These are phyloP conservation scores for Fennellomyces sp. DNA, from an alignment of 371 early-diverging fungal species.

Conservation along the genomic window DNA sequence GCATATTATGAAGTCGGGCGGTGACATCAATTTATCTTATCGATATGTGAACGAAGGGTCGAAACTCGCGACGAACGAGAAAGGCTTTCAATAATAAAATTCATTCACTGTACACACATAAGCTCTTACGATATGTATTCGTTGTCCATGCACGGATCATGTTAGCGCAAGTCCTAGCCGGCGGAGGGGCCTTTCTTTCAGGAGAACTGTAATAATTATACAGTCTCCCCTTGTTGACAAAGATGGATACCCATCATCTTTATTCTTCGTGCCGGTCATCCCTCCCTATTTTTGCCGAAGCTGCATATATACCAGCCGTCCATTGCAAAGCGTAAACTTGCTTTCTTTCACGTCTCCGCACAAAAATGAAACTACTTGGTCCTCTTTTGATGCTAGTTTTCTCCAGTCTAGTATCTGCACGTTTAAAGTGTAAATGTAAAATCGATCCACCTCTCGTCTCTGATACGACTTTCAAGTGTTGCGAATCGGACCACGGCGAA, in stretches of 20 bases:
- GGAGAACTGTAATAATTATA: too few relatives aligned
- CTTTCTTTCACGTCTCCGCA: too few relatives aligned
- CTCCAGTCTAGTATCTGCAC: not conserved
- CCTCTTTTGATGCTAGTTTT: not conserved
- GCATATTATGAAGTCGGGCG: slow-evolving; percentile 82
- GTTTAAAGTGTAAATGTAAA: not conserved
- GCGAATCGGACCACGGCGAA: not conserved
- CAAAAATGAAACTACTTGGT: not conserved
- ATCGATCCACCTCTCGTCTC: not conserved
- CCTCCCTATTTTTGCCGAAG: not conserved
- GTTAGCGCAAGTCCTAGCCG: too few relatives aligned
- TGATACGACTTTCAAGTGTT: not conserved
- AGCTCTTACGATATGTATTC: too few relatives aligned
- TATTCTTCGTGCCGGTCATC: not conserved
- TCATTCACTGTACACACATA: too few relatives aligned
- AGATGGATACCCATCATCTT: not conserved
- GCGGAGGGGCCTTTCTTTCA: too few relatives aligned
- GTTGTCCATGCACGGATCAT: too few relatives aligned
- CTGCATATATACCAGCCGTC: not conserved
- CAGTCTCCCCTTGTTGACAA: too few relatives aligned
- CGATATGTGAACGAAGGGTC: slow-evolving; percentile 39
- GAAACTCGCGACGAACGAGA: not conserved
- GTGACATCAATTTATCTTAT: slow-evolving; percentile 77
- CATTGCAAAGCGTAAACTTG: not conserved
- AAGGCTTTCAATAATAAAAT: not conserved